These are phyloP conservation scores for Apiotrichum domesticum DNA, from an alignment of 1,284 basidiomycete species.

Conservation along the genomic window DNA sequence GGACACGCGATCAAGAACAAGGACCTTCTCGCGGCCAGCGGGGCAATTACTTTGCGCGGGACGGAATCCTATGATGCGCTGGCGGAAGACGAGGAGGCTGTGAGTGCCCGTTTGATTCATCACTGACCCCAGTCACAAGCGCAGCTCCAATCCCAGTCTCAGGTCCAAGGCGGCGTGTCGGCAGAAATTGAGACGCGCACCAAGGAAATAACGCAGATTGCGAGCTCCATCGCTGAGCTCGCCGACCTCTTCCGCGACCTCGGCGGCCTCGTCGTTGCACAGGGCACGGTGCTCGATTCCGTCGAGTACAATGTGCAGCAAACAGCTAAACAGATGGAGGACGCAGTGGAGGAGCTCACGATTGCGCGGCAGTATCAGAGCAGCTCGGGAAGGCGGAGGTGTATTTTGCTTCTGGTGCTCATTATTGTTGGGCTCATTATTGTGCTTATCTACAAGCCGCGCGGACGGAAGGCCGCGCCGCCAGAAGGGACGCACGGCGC, in stretches of 20 bases:
- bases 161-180: conserved; percentile 49
- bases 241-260: conserved; percentile 97
- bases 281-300: conserved; percentile 92
- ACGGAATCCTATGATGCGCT: conserved; percentile 71
- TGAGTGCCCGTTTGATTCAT: conserved; percentile 23
- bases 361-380: conserved; percentile 85
- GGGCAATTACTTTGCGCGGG: conserved; percentile 71
- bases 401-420: conserved; percentile 84
- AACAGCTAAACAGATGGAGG: conserved; percentile 71
- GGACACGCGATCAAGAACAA: conserved; percentile 92
- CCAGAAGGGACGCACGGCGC: neutral
- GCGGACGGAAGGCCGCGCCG: conserved; percentile 1
- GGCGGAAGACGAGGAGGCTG: conserved; percentile 76
- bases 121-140: conserved; percentile 28
- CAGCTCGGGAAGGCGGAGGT: conserved; percentile 81
- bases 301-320: conserved; percentile 97
- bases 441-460: conserved; percentile 47
- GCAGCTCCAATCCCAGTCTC: conserved; percentile 28
- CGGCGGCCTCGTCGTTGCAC: conserved; percentile 88
- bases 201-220: conserved; percentile 81
- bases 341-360: conserved; percentile 78
- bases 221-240: conserved; percentile 80
- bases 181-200: conserved; percentile 60
- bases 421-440: conserved; percentile 73
- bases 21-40: conserved; percentile 72